A percentile compares a stretch with the other conserved stretches of the same genome.
phyloP scores from a whole-genome alignment of 2,329 filamentous ascomycete species.

The Dothiorella sarmentorum region DNA sequence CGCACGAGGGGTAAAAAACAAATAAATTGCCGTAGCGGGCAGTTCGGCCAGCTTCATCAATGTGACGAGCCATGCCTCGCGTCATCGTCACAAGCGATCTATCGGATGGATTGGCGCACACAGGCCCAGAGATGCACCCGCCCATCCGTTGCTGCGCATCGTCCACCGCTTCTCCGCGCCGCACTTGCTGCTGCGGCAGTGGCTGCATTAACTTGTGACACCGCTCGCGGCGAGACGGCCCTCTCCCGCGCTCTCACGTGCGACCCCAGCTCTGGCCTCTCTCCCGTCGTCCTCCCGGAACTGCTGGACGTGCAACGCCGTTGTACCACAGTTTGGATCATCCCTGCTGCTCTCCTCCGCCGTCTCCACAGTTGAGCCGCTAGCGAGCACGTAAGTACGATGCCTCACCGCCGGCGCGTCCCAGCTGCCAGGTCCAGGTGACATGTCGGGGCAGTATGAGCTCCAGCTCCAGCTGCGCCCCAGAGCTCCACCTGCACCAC shows the following conservation, averaged over 20 bases:
- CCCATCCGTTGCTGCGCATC: not conserved
- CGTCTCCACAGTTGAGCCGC: conserved; percentile 7
- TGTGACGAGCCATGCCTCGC: not conserved
- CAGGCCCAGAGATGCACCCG: not conserved
- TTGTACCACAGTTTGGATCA: not conserved
- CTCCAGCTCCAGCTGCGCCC: conserved; percentile 1
- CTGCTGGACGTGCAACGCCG: not conserved
- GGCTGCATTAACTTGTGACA: conserved; percentile 4
- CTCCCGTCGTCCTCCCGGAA: not conserved
- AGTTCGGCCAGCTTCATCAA: not conserved
- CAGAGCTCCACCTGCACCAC: not conserved
- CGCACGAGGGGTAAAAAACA: not conserved
- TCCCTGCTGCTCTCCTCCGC: not conserved
- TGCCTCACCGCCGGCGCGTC: conserved; percentile 4
- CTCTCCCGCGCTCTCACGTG: conserved; percentile 11
- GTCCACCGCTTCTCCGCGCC: conserved; percentile 2
- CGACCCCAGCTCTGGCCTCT: not conserved
- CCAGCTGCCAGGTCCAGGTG: conserved; percentile 4
- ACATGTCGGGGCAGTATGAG: conserved; percentile 9
- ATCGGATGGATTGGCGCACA: conserved; percentile 4
- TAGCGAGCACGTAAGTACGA: conserved; percentile 8
- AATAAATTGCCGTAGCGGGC: conserved; percentile 4
- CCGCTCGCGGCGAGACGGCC: not conserved
- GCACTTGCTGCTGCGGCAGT: not conserved
- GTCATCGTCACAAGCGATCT: conserved; percentile 3